phyloP scores from a whole-genome alignment of 495 filamentous ascomycete genomes.

The Neurospora sp. region DNA sequence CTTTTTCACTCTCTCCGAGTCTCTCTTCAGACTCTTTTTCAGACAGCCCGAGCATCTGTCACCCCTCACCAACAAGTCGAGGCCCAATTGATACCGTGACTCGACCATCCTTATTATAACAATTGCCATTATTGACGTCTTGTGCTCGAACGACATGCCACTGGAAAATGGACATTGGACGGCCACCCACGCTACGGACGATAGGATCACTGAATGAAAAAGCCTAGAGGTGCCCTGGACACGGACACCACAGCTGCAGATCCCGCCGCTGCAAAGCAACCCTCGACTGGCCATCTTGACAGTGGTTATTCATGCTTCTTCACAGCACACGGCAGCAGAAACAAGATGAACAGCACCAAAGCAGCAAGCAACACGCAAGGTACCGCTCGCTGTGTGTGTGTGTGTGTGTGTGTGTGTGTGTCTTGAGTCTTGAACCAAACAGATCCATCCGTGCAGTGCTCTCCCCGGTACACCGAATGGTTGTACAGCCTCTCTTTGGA shows the following conservation, averaged over 20 bases:
- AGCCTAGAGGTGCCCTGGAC: not conserved
- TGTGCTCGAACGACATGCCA: not conserved
- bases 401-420: not conserved
- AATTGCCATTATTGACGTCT: not conserved
- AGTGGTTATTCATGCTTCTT: not conserved
- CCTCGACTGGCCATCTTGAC: not conserved
- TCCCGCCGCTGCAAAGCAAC: not conserved
- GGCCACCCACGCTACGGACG: not conserved
- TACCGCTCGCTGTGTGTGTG: not conserved
- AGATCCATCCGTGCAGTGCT: not conserved
- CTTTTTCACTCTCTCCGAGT: not conserved
- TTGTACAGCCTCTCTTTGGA: not conserved
- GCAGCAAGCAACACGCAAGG: not conserved
- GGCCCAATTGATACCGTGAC: not conserved
- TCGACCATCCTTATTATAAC: not conserved
- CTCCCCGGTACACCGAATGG: not conserved
- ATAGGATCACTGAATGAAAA: no score
- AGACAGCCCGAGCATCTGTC: not conserved
- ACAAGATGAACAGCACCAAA: not conserved
- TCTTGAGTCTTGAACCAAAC: not conserved
- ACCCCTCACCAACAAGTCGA: not conserved
- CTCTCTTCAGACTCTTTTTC: not conserved
- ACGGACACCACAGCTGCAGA: not conserved
- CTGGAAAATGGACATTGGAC: not conserved
- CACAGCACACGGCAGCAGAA: not conserved